Base-by-base conservation (phyloP, 2,329 filamentous ascomycete genomes). In the Venturia oleaginea region DNA sequence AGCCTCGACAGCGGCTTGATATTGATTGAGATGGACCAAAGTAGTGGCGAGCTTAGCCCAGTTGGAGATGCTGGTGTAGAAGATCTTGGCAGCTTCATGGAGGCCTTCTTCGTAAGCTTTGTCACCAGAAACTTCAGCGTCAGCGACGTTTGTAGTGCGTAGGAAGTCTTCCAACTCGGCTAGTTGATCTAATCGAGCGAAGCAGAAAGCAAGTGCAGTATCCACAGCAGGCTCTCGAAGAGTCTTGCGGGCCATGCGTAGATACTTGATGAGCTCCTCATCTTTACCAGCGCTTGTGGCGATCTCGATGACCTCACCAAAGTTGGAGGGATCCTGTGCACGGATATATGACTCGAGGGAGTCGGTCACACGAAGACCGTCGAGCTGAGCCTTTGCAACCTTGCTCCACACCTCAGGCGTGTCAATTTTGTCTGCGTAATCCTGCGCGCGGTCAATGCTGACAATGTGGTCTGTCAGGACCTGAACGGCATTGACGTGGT, bases 1-100 rank as follows among this genome's bases (percentile, higher is more conserved):
- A 72, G 92, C 97, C 76, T 99, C 94, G 51, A 99, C 94, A 57
- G 94, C 94, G 70, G 91, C 91, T 78, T 99, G 95, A 80, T 99
- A 97, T 70, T 99, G 94, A 68, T 88, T 89, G 7, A 99, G 86
- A 76, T 97, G 92, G n/a, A 99, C 94, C 66, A 97, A 85, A 13
- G 94, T 99, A 13, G 94, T 97, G 17, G 94, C 92, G 71, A 99
- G 87, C 82, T 99, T 99, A 64, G 93, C 93, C 94, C 94, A 99
- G 84, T 99, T 99, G 64, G 94, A 99, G 75, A 99, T 96, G 80
- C 91, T 97, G 64, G 86, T 91, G 81, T 87, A 99, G 84, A 97
- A 99, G 73, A 99, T 97, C 85, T 99, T 99, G 68, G 94, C 91
- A 54, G 94, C 94, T 81, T 97, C 89, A 73, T 94, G 93, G 73